Percentiles rank a stretch among this genome's conserved stretches.
phyloP scores from a whole-genome alignment of 2,329 filamentous ascomycete species.

The Dactylellina cionopaga region DNA sequence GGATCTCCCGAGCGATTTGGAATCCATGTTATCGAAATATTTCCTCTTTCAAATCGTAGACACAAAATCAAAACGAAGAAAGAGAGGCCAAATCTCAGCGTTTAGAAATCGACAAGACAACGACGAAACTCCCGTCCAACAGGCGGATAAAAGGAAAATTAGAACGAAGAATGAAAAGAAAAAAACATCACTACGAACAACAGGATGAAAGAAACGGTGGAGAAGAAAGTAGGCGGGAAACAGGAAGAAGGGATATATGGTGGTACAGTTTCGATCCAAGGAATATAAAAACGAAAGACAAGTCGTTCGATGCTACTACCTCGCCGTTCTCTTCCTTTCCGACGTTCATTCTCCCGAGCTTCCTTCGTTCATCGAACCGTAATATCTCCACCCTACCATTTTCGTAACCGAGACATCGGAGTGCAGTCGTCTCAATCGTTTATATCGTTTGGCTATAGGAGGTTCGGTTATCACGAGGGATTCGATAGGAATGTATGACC shows the following conservation, averaged over 20 bases:
- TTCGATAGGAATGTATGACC: constrained; percentile 4
- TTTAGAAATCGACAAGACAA: constrained; percentile 15
- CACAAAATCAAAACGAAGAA: neutral
- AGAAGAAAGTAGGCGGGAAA: neutral
- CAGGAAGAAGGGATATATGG: constrained; percentile 36
- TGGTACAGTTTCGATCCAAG: constrained; percentile 44
- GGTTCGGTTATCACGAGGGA: constrained; percentile 36
- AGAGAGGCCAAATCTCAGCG: neutral
- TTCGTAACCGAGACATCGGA: constrained; percentile 23
- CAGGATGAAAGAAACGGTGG: constrained; percentile 1
- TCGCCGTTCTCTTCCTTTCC: constrained; percentile 1
- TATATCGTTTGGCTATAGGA: constrained; percentile 37
- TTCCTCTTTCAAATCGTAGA: constrained; percentile 44
- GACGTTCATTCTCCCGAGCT: constrained; percentile 9
- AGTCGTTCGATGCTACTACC: constrained; percentile 20
- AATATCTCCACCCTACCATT: neutral
- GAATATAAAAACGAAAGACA: neutral
- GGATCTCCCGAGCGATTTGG: too few species aligned
- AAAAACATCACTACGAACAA: constrained; percentile 6
- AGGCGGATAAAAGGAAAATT: constrained; percentile 30
- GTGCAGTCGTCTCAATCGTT: constrained; percentile 28
- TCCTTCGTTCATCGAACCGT: neutral
- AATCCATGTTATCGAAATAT: constrained; percentile 29
- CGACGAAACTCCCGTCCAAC: constrained; percentile 46
- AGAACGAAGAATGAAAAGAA: constrained; percentile 3